These are phyloP conservation scores for Boletus subparvulus DNA, from an alignment of 768 basidiomycete species.

Conservation along the genomic window DNA sequence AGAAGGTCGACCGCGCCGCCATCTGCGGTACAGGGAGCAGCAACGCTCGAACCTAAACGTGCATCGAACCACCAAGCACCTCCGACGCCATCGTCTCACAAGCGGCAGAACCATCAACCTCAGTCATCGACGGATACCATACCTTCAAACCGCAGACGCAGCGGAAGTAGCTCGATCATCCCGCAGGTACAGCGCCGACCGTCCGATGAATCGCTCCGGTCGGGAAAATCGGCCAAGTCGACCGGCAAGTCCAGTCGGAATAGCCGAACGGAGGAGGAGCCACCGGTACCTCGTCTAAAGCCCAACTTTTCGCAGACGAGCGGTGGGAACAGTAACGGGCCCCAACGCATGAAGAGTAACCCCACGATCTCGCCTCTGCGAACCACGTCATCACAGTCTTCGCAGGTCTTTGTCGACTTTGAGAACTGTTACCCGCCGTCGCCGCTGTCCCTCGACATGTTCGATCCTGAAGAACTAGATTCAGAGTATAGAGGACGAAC, in stretches of 20 bases:
- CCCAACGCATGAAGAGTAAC: slow-evolving; percentile 53
- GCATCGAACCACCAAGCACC: slow-evolving; percentile 27
- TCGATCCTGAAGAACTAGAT: slow-evolving; percentile 28
- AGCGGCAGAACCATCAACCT: slow-evolving; percentile 28
- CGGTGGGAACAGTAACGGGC: slow-evolving; percentile 11
- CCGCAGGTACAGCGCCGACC: slow-evolving; percentile 28
- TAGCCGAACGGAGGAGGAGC: slow-evolving; percentile 27
- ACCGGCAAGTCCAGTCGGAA: slow-evolving; percentile 32
- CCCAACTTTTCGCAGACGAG: slow-evolving; percentile 25
- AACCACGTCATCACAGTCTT: slow-evolving; percentile 23
- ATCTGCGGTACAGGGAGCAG: slow-evolving; percentile 6
- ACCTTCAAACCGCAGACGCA: slow-evolving; percentile 24
- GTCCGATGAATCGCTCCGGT: slow-evolving; percentile 43
- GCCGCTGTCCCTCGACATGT: slow-evolving; percentile 23
- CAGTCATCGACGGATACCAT: slow-evolving; percentile 30
- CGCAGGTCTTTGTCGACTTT: slow-evolving; percentile 28
- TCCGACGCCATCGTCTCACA: slow-evolving; percentile 20
- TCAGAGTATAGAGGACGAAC: slow-evolving; percentile 27
- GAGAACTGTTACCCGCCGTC: slow-evolving; percentile 29
- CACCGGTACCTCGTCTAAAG: slow-evolving; percentile 33
- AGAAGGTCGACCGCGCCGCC: slow-evolving; percentile 19
- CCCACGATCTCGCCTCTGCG: slow-evolving; percentile 34
- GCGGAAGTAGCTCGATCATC: slow-evolving; percentile 25
- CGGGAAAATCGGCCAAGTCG: slow-evolving; percentile 38
- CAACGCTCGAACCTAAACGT: slow-evolving; percentile 23